Percentiles rank a stretch among this genome's conserved stretches.
Evolutionary conservation across 306 rosid species (phyloP).

Genomic region (Parietaria judaica): DNA sequence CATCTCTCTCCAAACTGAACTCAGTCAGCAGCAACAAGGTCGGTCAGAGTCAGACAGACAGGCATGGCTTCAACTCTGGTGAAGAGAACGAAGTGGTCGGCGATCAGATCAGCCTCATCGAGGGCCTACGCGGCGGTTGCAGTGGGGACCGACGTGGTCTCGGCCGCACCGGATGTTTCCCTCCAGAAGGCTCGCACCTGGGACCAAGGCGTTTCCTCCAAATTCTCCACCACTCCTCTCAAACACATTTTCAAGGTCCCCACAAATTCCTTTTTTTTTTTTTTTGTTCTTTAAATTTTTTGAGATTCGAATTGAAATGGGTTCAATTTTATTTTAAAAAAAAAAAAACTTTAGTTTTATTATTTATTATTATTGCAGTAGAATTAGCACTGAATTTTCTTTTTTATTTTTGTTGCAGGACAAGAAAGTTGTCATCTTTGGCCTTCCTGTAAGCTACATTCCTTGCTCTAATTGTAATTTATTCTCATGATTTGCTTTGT

Average conservation of each 20-base stretch:
- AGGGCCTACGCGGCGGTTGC: slow-evolving; percentile 54
- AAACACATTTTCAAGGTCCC: slow-evolving; percentile 72
- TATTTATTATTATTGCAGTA: too few relatives aligned
- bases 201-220: slow-evolving; percentile 86
- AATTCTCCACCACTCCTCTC: slow-evolving; percentile 76
- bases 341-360: too few relatives aligned
- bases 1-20: too few relatives aligned
- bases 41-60: slow-evolving; percentile 6
- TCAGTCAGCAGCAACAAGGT: too few relatives aligned
- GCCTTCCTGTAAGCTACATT: slow-evolving; percentile 75
- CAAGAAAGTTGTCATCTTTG: slow-evolving; percentile 82
- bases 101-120: slow-evolving; percentile 31
- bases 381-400: too few relatives aligned
- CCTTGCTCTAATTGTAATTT: not conserved
- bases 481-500: too few relatives aligned
- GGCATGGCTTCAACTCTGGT: slow-evolving; percentile 51
- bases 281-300: slow-evolving; percentile 2
- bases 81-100: slow-evolving; percentile 40
- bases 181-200: slow-evolving; percentile 91
- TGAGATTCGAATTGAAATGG: not conserved
- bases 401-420: slow-evolving; percentile 43
- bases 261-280: too few relatives aligned
- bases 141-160: slow-evolving; percentile 58
- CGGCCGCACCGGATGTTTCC: slow-evolving; percentile 61
- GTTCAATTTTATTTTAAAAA: not conserved